Percentiles rank a stretch among this genome's conserved stretches.
Evolutionary conservation across 2,329 filamentous ascomycete species (phyloP).

Genomic region (Ascochyta fabae): DNA sequence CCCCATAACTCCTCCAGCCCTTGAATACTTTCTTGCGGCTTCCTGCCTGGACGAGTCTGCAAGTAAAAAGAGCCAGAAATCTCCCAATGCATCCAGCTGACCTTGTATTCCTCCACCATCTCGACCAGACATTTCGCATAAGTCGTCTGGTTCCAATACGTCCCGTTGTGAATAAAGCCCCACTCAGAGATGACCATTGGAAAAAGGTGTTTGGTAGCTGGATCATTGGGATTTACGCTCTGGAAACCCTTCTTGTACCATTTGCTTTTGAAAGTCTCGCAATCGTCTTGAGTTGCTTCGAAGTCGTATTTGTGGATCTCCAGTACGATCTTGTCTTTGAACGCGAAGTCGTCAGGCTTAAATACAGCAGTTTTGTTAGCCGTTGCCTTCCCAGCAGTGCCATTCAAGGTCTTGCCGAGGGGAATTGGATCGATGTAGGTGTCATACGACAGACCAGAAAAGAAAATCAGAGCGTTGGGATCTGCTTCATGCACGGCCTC

Average conservation of each 20-base stretch:
- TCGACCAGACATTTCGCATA: slow-evolving; percentile 41
- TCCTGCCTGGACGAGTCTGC: slow-evolving; percentile 48
- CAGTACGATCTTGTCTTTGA: slow-evolving; percentile 41
- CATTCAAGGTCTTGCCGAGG: slow-evolving; percentile 40
- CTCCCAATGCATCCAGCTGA: slow-evolving; percentile 43
- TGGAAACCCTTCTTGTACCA: slow-evolving; percentile 46
- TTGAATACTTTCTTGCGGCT: slow-evolving; percentile 33
- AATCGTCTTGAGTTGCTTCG: slow-evolving; percentile 40
- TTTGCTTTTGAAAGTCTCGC: slow-evolving; percentile 40
- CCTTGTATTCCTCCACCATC: slow-evolving; percentile 42
- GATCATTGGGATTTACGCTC: slow-evolving; percentile 36
- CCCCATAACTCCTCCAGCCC: slow-evolving; percentile 42
- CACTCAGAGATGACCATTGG: slow-evolving; percentile 44
- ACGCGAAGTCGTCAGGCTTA: slow-evolving; percentile 32
- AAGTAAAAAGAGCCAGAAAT: slow-evolving; percentile 41
- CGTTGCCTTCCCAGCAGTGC: slow-evolving; percentile 33
- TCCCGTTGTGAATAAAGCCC: slow-evolving; percentile 42
- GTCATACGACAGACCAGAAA: slow-evolving; percentile 43
- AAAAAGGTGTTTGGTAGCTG: slow-evolving; percentile 38
- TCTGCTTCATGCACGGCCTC: slow-evolving; percentile 38
- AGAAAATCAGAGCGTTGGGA: slow-evolving; percentile 39
- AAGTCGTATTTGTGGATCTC: slow-evolving; percentile 47
- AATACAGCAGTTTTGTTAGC: slow-evolving; percentile 39
- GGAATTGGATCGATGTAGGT: slow-evolving; percentile 44
- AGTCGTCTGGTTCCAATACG: slow-evolving; percentile 44